phyloP scores from a whole-genome alignment of 495 filamentous ascomycete species.

The Gamarada debralockiae region DNA sequence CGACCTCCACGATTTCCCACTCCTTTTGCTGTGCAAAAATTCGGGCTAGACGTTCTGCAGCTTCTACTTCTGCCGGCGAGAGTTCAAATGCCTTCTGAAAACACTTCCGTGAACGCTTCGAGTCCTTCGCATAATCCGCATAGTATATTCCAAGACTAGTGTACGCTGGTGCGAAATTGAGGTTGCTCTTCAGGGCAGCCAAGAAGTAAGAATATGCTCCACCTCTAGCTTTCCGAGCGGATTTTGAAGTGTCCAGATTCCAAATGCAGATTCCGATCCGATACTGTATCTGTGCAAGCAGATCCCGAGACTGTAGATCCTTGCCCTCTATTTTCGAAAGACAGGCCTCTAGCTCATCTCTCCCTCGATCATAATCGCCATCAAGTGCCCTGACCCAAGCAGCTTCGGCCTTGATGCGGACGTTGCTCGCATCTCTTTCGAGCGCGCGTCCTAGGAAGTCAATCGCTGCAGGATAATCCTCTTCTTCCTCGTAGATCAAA shows the following conservation, averaged over 20 bases:
- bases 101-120: conserved; percentile 76
- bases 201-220: conserved; percentile 83
- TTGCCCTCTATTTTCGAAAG: conserved; percentile 36
- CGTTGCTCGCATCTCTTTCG: conserved; percentile 62
- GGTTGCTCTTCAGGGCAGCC: conserved; percentile 76
- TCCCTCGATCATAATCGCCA: conserved; percentile 62
- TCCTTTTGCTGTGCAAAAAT: conserved; percentile 85
- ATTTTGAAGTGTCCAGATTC: conserved; percentile 67
- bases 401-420: conserved; percentile 74
- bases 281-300: conserved; percentile 80
- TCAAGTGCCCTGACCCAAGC: conserved; percentile 88
- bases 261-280: conserved; percentile 86
- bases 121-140: conserved; percentile 84
- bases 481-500: conserved; percentile 86
- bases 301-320: conserved; percentile 58
- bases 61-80: conserved; percentile 79
- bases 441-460: conserved; percentile 74
- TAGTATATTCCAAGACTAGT: conserved; percentile 95
- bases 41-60: conserved; percentile 80
- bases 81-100: conserved; percentile 97
- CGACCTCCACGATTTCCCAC: conserved; percentile 93
- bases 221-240: conserved; percentile 68
- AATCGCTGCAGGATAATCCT: conserved; percentile 76
- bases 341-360: conserved; percentile 64
- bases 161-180: conserved; percentile 90